Evolutionary conservation across 768 basidiomycete species (phyloP).

Genomic region (Chalciporus piperatus): DNA sequence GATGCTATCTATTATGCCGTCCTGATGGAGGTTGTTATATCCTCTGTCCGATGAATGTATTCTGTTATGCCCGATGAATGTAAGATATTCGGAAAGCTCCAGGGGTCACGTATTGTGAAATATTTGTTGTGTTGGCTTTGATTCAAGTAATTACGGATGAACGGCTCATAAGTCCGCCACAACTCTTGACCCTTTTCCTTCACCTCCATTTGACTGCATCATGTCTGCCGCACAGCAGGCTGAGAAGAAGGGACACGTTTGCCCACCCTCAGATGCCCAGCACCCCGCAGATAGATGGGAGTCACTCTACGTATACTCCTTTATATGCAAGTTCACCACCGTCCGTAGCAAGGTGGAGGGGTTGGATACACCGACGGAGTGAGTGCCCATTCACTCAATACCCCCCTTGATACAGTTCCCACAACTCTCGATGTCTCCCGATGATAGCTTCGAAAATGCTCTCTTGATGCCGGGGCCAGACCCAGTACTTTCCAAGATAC

Average conservation of each 20-base stretch:
- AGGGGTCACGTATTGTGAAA: constrained; percentile 32
- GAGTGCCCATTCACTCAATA: constrained; percentile 37
- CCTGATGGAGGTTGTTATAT: constrained; percentile 17
- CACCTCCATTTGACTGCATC: constrained; percentile 32
- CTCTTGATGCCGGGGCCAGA: constrained; percentile 70
- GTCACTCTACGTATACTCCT: constrained; percentile 79
- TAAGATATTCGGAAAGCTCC: constrained; percentile 25
- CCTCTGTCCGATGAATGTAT: constrained; percentile 20
- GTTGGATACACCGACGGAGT: constrained; percentile 82
- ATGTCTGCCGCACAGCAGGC: constrained; percentile 36
- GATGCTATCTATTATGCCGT: constrained; percentile 11
- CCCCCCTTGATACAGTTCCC: constrained; percentile 19
- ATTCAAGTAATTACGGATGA: constrained; percentile 39
- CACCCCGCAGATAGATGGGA: constrained; percentile 88
- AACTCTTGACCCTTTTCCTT: constrained; percentile 34
- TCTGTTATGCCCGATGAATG: constrained; percentile 18
- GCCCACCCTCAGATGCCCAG: constrained; percentile 56
- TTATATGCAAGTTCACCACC: constrained; percentile 80
- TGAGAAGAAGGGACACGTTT: constrained; percentile 52
- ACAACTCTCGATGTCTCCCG: constrained; percentile 32
- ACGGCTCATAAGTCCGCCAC: constrained; percentile 34
- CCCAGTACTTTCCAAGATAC: constrained; percentile 67
- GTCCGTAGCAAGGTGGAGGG: constrained; percentile 75
- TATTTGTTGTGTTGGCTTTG: constrained; percentile 33
- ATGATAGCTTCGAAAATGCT: constrained; percentile 72